These are phyloP conservation scores for Fusarium citri DNA, from an alignment of 2,329 filamentous ascomycete genomes.

Conservation along the genomic window DNA sequence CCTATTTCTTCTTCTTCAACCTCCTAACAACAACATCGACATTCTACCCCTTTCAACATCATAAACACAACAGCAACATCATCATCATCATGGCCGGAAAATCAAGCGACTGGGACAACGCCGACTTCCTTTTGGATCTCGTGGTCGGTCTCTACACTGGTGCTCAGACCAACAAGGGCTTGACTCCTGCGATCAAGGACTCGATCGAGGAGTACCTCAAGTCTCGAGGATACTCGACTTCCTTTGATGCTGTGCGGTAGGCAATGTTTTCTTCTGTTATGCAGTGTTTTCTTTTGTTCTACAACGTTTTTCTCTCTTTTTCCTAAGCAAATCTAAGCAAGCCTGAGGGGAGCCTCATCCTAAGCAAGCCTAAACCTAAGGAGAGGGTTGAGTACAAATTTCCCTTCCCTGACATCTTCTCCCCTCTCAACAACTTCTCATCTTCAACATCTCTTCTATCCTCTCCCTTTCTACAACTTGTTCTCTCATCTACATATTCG, in stretches of 20 bases:
- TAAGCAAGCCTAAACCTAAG: not conserved
- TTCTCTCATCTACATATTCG: not conserved
- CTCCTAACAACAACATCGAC: not conserved
- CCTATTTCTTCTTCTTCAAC: not conserved
- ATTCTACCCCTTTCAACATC: not conserved
- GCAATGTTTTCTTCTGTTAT: not conserved
- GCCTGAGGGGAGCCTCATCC: not conserved
- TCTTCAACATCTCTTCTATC: not conserved
- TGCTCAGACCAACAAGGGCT: slow-evolving; percentile 41
- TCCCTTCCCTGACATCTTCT: not conserved
- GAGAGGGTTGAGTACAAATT: not conserved
- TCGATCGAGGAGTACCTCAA: slow-evolving; percentile 51
- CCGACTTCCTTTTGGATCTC: slow-evolving; percentile 51
- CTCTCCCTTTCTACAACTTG: not conserved
- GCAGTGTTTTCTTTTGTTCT: too few species aligned
- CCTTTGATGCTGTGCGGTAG: slow-evolving; percentile 60
- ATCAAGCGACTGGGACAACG: slow-evolving; percentile 49
- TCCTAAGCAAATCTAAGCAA: not conserved
- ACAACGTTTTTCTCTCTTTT: slow-evolving; percentile 4
- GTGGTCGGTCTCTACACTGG: slow-evolving; percentile 50
- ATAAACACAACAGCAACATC: not conserved
- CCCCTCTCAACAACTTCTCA: not conserved
- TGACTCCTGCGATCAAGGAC: slow-evolving; percentile 47
- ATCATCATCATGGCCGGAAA: slow-evolving; percentile 37
- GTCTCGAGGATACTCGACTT: slow-evolving; percentile 50